Percentiles rank a stretch among this genome's conserved stretches.
Conservation (phyloP, 2,329 filamentous ascomycete genomes). For the Hirsutella minnesotensis region DNA sequence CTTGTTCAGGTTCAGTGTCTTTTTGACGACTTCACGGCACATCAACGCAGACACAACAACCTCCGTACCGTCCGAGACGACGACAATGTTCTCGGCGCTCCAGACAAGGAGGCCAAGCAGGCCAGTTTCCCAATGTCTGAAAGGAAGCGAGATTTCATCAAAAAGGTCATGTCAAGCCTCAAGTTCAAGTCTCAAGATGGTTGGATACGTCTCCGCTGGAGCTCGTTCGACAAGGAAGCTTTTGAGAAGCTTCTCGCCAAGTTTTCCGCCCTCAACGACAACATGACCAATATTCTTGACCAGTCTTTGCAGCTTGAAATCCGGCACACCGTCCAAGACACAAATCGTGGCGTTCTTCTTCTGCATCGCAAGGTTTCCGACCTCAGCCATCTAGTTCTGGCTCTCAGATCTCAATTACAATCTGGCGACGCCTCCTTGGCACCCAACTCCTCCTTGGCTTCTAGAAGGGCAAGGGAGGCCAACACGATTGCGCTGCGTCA, state of each 20-base stretch:
- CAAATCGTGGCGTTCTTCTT: constrained; percentile 33
- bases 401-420: constrained; percentile 30
- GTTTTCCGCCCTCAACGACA: constrained; percentile 33
- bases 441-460: constrained; percentile 16
- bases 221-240: constrained; percentile 31
- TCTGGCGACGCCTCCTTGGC: constrained; percentile 7
- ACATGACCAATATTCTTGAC: constrained; percentile 35
- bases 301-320: constrained; percentile 34
- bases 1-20: constrained; percentile 34
- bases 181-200: constrained; percentile 23
- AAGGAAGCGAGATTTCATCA: constrained; percentile 29
- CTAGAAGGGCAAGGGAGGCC: constrained; percentile 21
- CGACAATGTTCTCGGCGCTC: constrained; percentile 21
- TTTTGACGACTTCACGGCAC: constrained; percentile 32
- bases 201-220: constrained; percentile 27
- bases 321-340: constrained; percentile 33
- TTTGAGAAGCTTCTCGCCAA: constrained; percentile 31
- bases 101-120: constrained; percentile 30
- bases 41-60: constrained; percentile 26
- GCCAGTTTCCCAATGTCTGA: constrained; percentile 32
- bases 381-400: constrained; percentile 32
- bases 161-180: constrained; percentile 27
- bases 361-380: constrained; percentile 34
- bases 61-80: constrained; percentile 22
- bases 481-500: constrained; percentile 28